Evolutionary conservation across 2,329 filamentous ascomycete species (phyloP).

Genomic region (Talaromyces rugulosus): DNA sequence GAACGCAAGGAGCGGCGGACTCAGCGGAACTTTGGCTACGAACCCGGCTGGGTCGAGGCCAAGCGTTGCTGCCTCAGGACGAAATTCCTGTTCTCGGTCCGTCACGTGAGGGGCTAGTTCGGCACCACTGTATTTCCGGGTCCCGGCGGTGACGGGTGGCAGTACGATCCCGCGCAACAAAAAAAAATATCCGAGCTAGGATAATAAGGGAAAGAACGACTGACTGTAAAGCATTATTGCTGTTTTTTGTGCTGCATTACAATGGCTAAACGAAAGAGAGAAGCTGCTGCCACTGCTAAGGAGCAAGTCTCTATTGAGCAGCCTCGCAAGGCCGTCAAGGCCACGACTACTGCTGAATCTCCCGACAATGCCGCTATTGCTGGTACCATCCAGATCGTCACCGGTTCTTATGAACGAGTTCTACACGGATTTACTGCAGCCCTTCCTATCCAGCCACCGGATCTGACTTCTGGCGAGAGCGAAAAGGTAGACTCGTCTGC

Average conservation of each 20-base stretch:
- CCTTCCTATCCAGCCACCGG: constrained; percentile 37
- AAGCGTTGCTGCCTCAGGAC: constrained; percentile 16
- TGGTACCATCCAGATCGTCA: constrained; percentile 77
- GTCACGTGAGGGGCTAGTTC: background rate
- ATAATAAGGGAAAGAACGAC: background rate
- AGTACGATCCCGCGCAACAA: constrained; percentile 13
- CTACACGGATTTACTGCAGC: constrained; percentile 86
- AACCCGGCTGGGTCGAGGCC: background rate
- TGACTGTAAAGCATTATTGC: background rate
- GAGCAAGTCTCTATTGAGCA: constrained; percentile 17
- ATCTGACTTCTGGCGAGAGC: constrained; percentile 8
- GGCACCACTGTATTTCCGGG: background rate
- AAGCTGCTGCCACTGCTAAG: constrained; percentile 24
- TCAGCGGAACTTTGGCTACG: background rate
- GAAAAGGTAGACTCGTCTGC: constrained; percentile 14
- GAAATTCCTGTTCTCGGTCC: background rate
- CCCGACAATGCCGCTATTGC: constrained; percentile 25
- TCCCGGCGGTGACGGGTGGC: constrained; percentile 11
- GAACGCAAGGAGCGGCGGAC: background rate
- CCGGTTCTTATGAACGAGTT: constrained; percentile 89
- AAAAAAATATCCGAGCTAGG: constrained; percentile 6
- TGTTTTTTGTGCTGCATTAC: background rate
- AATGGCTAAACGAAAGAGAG: constrained; percentile 47
- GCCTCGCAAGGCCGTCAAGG: constrained; percentile 32
- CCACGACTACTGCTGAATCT: constrained; percentile 20